Conservation (phyloP, 2,329 filamentous ascomycete species). For the Xylaria polymorpha region DNA sequence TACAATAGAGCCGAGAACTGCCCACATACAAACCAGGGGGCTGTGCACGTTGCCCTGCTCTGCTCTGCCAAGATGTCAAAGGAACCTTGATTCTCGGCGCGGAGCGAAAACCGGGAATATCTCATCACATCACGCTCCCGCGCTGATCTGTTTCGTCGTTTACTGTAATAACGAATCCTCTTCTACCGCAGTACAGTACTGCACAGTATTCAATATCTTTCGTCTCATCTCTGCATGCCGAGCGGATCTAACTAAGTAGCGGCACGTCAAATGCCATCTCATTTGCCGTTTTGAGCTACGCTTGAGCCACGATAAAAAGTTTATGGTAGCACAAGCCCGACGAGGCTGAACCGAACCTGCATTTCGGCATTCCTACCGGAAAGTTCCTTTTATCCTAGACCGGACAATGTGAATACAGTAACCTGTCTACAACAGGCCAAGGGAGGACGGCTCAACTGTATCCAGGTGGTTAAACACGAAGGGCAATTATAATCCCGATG, state of each 20-base stretch:
- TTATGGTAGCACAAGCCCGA: background rate
- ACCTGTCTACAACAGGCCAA: no score
- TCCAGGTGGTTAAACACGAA: no score
- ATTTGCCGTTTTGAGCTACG: constrained; percentile 23
- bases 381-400: background rate
- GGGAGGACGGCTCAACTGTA: background rate
- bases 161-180: background rate
- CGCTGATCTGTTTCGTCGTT: constrained; percentile 1
- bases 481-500: background rate
- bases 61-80: background rate
- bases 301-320: background rate
- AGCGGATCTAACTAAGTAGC: background rate
- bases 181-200: no score
- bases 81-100: background rate
- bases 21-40: background rate
- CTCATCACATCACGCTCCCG: background rate
- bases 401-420: background rate
- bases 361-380: background rate
- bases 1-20: background rate
- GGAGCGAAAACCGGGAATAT: background rate
- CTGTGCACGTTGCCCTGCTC: background rate
- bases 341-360: background rate
- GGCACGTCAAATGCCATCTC: constrained; percentile 11
- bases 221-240: background rate
- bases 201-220: no score